These are phyloP conservation scores for Leucoagaricus sp. DNA, from an alignment of 1,284 basidiomycete species.

Conservation along the genomic window DNA sequence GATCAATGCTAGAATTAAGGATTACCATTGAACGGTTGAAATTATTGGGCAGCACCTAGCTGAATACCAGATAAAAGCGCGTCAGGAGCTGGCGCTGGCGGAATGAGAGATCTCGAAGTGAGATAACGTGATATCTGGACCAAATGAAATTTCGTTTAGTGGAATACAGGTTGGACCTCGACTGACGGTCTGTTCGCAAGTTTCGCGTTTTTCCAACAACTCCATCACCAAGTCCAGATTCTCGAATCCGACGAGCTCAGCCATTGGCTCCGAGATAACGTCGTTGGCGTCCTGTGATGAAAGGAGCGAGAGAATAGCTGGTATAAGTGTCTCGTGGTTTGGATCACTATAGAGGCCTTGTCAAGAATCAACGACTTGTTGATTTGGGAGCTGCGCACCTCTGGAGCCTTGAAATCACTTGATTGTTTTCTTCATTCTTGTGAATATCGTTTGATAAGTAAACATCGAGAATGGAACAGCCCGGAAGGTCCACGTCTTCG, in stretches of 20 bases:
- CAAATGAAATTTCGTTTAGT: not conserved
- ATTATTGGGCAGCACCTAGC: not conserved
- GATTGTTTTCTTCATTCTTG: not conserved
- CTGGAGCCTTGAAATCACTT: not conserved
- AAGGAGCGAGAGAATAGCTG: slow-evolving; percentile 32
- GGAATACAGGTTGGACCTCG: no score
- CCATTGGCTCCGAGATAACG: slow-evolving; percentile 77
- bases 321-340: slow-evolving; percentile 26
- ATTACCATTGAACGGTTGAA: not conserved
- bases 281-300: slow-evolving; percentile 50
- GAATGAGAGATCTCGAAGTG: not conserved
- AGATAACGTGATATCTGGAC: slow-evolving; percentile 8
- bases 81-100: not conserved
- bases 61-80: not conserved
- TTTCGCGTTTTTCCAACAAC: slow-evolving; percentile 50
- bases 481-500: not conserved
- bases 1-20: not conserved
- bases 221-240: slow-evolving; percentile 72
- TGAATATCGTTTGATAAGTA: not conserved
- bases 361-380: not conserved
- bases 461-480: slow-evolving; percentile 8
- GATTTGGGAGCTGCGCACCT: not conserved
- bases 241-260: slow-evolving; percentile 87
- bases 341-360: slow-evolving; percentile 23
- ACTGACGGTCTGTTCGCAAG: slow-evolving; percentile 44